Conservation (phyloP, 768 basidiomycete genomes). For the Polyporus arcularius region DNA sequence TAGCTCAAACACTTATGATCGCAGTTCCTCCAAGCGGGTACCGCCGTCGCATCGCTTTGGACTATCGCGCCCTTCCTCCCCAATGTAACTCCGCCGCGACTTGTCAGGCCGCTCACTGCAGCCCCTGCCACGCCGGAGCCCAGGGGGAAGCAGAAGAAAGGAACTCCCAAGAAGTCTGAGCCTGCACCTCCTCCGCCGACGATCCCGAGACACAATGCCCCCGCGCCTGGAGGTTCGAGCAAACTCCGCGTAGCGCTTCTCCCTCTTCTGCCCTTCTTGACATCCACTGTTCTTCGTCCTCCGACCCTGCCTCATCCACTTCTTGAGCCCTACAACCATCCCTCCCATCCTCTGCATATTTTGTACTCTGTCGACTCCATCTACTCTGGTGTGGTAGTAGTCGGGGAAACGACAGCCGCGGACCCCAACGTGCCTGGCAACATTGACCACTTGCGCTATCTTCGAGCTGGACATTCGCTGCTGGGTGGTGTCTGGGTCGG, state of each 20-base stretch:
- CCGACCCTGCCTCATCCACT: slow-evolving; percentile 62
- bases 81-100: neutral
- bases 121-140: neutral
- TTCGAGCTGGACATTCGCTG: slow-evolving; percentile 57
- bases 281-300: slow-evolving; percentile 43
- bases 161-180: neutral
- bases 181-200: slow-evolving; percentile 2
- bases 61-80: slow-evolving; percentile 17
- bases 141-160: slow-evolving; percentile 13
- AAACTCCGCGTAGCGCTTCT: slow-evolving; percentile 18
- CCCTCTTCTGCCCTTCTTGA: slow-evolving; percentile 35
- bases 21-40: slow-evolving; percentile 22
- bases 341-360: slow-evolving; percentile 58
- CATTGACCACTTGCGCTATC: slow-evolving; percentile 37
- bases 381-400: slow-evolving; percentile 77
- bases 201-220: neutral
- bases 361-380: slow-evolving; percentile 66
- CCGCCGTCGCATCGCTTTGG: slow-evolving; percentile 16
- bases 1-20: neutral
- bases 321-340: slow-evolving; percentile 49
- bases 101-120: neutral
- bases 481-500: slow-evolving; percentile 81
- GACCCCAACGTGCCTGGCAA: slow-evolving; percentile 25
- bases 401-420: slow-evolving; percentile 64
- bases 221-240: neutral